Percentiles rank a stretch among this genome's conserved stretches.
These are phyloP conservation scores for Diaporthe sp. DNA, from an alignment of 2,329 filamentous ascomycete genomes.

Conservation along the genomic window DNA sequence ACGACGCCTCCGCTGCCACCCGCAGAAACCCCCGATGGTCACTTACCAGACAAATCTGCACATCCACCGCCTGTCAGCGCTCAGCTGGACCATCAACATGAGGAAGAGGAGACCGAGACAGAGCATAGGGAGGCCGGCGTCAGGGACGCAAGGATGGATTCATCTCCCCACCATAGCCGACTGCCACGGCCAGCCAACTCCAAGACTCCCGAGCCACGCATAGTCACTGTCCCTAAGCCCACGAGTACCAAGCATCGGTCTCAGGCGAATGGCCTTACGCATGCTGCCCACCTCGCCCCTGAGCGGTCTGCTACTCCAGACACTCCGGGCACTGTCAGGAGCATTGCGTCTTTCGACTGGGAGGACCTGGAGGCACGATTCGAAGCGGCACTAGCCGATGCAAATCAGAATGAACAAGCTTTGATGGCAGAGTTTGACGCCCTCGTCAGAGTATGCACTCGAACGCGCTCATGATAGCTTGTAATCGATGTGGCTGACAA, in stretches of 20 bases:
- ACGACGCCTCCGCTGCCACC: constrained; percentile 39
- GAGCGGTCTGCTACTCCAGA: constrained; percentile 54
- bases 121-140: constrained; percentile 6
- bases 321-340: constrained; percentile 56
- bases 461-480: not conserved
- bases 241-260: constrained; percentile 49
- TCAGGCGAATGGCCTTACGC: constrained; percentile 44
- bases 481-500: not conserved
- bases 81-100: not conserved
- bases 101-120: not conserved
- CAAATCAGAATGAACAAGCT: constrained; percentile 73
- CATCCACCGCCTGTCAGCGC: not conserved
- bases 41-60: not conserved
- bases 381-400: constrained; percentile 72
- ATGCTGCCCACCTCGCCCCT: constrained; percentile 70
- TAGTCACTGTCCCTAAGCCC: constrained; percentile 35
- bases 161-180: constrained; percentile 41
- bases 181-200: constrained; percentile 31
- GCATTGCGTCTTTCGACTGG: constrained; percentile 78
- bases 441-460: constrained; percentile 71
- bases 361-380: constrained; percentile 79
- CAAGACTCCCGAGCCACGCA: constrained; percentile 38
- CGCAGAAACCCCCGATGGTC: constrained; percentile 26
- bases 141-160: constrained; percentile 28
- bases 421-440: constrained; percentile 76